Base-by-base conservation (phyloP, 148 eudicot genomes). In the Fagopyrum tataricum region DNA sequence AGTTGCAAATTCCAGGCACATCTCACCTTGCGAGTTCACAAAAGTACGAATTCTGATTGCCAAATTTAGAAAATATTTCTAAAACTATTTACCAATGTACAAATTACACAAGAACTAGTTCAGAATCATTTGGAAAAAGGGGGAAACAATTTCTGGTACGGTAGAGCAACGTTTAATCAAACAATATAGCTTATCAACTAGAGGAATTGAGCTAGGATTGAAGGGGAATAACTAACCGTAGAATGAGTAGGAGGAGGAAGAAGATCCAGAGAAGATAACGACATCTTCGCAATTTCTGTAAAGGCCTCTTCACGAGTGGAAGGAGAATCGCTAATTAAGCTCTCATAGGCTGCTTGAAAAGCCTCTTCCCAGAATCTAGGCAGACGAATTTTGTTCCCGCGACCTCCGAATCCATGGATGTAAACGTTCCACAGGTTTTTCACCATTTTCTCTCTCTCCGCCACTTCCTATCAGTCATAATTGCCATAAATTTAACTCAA, bases 361-460 rank as follows among this genome's bases (percentile, higher is more conserved):
- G 98, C 98, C 74, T 93, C 89, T 80, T 86, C 94, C 98, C 98
- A 93, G 26, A 93, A 93, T 56, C 79, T 78, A 2, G 88, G 90
- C 81, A 93, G 78, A 71, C 85, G 86, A 74, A 85, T 79, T 82
- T 90, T 74, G 0, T 78, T 79, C 73, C 84, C 83, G 82, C 90
- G 74, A 0, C 80, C 78, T 74, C 85, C 83, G 58, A 86, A 89
- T 73, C 84, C 91, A 40, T 71, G 67, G 3, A 86, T 85, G 64
- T 93, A 91, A 66, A 89, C 97, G 78, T 89, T 92, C 98, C 98
- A 93, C 91, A 91, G 86, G 42, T 91, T 90, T 81, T 85, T 87
- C 83, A 93, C 98, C 77, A 91, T 72, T 75, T 89, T 89, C 82
- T 93, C 92, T 67, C 95, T 86, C 79, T 93, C 98, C 84, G 89